Evolutionary conservation across 768 basidiomycete species (phyloP), one percentile per base, ranked within the genome.

Genomic region (Chalciporus pseudorubinellus): DNA sequence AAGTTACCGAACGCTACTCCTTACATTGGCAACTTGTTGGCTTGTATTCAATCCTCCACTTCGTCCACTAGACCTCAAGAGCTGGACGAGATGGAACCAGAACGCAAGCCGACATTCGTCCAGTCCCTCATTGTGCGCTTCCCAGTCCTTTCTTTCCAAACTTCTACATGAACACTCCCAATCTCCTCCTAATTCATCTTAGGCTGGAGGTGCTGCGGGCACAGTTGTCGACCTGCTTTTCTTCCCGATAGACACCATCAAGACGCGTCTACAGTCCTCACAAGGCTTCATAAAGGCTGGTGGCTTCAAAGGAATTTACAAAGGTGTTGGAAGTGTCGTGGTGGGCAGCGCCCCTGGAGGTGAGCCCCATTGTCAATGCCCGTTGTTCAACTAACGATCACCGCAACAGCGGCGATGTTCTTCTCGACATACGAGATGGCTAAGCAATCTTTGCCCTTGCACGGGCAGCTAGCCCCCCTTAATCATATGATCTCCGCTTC

Each of bases 281-380:
- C 85, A 90, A 62, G 97, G 95, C 16, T 98, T 99, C 68, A 66
- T 81, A 40, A 73, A 75, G 24, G 85, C 92, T 2, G 95, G 95
- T 14, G 97, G 94, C 0, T 90, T 98, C 69, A 81, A 71, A 45
- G 94, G 92, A 9, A 80, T 98, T 6, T 99, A 99, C 72, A 87
- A 89, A 59, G 95, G 95, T 8, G 74, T 99, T 5, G 95, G 94
- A 22, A 95, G 93, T 65, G 94, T 98, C 7, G 82, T 92, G 6
- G 86, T 98, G 18, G 95, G 95, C 18, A 93, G 93, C 64, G 93
- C 95, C 16, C 95, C 95, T 0, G 95, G 95, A 70, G 95, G 95
- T 95, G 65, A 56, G 74, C 6, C 26, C 26, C 50, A 16, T 16
- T 45, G 11, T n/a, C 26, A 0, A 7, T 41, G 39, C n/a, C 14